phyloP scores from a whole-genome alignment of 2,329 filamentous ascomycete species.

The Chrysoporthe cubensis region DNA sequence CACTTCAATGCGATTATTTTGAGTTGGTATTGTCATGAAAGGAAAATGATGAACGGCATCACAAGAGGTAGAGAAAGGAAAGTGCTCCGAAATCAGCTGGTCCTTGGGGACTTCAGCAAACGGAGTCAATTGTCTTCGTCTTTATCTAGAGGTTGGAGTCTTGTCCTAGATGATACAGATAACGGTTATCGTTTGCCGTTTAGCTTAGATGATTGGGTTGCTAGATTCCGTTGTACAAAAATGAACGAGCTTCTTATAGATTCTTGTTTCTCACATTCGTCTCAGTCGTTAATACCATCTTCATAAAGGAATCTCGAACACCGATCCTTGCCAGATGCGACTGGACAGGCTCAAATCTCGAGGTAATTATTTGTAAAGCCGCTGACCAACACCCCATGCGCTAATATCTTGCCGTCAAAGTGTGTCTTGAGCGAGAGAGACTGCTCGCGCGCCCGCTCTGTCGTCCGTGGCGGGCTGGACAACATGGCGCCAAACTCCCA shows the following conservation, averaged over 20 bases:
- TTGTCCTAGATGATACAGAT: neutral
- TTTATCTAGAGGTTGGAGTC: neutral
- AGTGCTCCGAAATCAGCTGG: neutral
- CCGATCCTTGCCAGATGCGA: no score
- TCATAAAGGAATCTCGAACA: neutral
- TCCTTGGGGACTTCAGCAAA: neutral
- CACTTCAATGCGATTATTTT: neutral
- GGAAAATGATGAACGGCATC: neutral
- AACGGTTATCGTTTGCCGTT: neutral
- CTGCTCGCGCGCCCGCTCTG: no score
- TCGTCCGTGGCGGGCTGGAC: no score
- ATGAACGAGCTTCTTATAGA: neutral
- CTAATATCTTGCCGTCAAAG: no score
- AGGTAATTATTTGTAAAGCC: no score
- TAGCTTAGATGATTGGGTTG: neutral
- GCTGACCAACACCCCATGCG: no score
- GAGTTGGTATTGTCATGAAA: neutral
- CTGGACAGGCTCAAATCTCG: no score
- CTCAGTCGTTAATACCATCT: neutral
- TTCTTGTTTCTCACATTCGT: neutral
- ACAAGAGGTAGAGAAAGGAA: neutral
- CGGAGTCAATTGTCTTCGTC: neutral
- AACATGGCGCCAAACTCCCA: no score
- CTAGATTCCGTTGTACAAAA: neutral
- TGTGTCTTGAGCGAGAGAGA: neutral